Percentiles rank a stretch among this genome's conserved stretches.
These are phyloP conservation scores for Myxozyma lipomycoides DNA, from an alignment of 805 yeast genomes.

Conservation along the genomic window DNA sequence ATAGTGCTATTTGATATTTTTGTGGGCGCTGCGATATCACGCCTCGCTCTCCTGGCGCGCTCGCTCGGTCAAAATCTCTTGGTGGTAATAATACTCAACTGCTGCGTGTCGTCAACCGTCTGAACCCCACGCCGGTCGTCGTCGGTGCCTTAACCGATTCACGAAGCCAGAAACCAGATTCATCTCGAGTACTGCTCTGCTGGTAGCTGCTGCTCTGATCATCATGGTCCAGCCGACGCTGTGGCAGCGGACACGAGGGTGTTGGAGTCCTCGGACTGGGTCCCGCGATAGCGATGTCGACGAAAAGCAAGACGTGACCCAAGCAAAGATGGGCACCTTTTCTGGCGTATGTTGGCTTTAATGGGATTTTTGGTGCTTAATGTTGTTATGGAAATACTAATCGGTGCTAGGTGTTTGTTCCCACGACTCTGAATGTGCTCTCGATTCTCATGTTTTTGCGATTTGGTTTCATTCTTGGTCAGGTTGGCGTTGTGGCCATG, in stretches of 20 bases:
- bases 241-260: slow-evolving; percentile 17
- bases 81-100: too few species aligned
- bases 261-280: slow-evolving; percentile 1
- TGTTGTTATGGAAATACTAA: not conserved
- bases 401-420: slow-evolving; percentile 53
- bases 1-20: too few species aligned
- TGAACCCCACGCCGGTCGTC: too few species aligned
- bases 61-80: too few species aligned
- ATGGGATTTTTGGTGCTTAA: not conserved
- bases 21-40: too few species aligned
- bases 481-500: slow-evolving; percentile 83
- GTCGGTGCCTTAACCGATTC: too few species aligned
- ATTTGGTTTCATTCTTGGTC: slow-evolving; percentile 93
- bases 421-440: slow-evolving; percentile 86
- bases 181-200: too few species aligned
- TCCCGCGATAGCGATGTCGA: not conserved
- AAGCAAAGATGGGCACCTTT: slow-evolving; percentile 31
- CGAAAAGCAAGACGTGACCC: slow-evolving; percentile 15
- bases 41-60: too few species aligned
- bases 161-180: too few species aligned
- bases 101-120: too few species aligned
- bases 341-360: slow-evolving; percentile 27
- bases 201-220: not conserved
- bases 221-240: slow-evolving; percentile 15
- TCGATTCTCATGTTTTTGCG: slow-evolving; percentile 93